phyloP scores from a whole-genome alignment of 1,284 basidiomycete species.

The Cerioporus squamosus region DNA sequence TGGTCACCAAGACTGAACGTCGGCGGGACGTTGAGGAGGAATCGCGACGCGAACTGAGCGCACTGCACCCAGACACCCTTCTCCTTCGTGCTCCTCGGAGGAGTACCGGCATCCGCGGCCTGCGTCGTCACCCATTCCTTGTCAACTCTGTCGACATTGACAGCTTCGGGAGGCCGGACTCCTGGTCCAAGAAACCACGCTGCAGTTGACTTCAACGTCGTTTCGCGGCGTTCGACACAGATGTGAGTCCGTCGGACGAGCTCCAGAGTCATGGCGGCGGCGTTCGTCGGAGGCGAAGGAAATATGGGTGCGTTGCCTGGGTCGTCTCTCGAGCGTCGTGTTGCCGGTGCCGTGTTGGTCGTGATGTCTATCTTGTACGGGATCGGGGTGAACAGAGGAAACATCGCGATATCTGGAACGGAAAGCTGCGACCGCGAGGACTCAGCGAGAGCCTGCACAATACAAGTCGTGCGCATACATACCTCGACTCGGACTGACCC shows the following conservation, averaged over 20 bases:
- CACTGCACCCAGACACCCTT: not conserved
- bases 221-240: no score
- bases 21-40: not conserved
- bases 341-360: not conserved
- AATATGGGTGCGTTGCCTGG: not conserved
- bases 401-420: not conserved
- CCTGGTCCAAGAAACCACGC: no score
- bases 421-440: not conserved
- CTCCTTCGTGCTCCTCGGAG: not conserved
- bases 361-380: not conserved
- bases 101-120: no score
- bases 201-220: no score
- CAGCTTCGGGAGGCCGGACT: not conserved
- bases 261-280: not conserved
- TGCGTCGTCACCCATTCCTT: not conserved
- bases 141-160: not conserved
- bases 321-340: not conserved
- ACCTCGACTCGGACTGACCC: not conserved
- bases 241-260: not conserved
- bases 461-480: not conserved
- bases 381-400: not conserved
- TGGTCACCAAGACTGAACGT: not conserved
- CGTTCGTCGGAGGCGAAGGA: not conserved
- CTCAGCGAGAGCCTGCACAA: no score
- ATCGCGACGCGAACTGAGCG: not conserved